These are phyloP conservation scores for Fraxinus platypoda DNA, from an alignment of 305 asterid species.

Conservation along the genomic window DNA sequence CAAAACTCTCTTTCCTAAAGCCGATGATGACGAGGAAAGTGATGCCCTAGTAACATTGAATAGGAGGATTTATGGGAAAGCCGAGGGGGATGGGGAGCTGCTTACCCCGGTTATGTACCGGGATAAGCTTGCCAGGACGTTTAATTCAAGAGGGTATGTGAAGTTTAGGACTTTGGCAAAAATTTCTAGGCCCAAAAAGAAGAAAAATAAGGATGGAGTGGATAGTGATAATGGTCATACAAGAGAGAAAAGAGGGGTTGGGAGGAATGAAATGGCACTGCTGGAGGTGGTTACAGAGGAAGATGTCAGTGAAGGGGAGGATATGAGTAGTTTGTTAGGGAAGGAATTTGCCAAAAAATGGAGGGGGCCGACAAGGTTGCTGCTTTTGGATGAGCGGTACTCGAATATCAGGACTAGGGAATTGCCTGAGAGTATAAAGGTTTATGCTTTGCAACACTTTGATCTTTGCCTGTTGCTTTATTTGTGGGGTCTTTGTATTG, in stretches of 20 bases:
- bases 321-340: slow-evolving; percentile 63
- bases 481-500: background rate
- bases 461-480: slow-evolving; percentile 15
- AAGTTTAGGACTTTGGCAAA: slow-evolving; percentile 76
- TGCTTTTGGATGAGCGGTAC: slow-evolving; percentile 64
- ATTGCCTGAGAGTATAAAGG: slow-evolving; percentile 85
- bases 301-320: slow-evolving; percentile 34
- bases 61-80: slow-evolving; percentile 47
- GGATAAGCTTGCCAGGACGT: slow-evolving; percentile 60
- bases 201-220: slow-evolving; percentile 37
- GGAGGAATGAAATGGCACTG: slow-evolving; percentile 48
- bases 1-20: slow-evolving; percentile 32
- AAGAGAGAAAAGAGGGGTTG: slow-evolving; percentile 35
- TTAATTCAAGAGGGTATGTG: slow-evolving; percentile 66
- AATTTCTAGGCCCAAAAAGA: slow-evolving; percentile 68
- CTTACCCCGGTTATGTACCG: slow-evolving; percentile 63
- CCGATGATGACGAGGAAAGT: background rate
- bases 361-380: slow-evolving; percentile 83
- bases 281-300: slow-evolving; percentile 62
- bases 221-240: slow-evolving; percentile 14
- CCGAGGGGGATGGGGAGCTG: slow-evolving; percentile 71
- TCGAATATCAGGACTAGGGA: slow-evolving; percentile 48
- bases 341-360: slow-evolving; percentile 51
- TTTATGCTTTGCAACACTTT: slow-evolving; percentile 26
- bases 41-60: slow-evolving; percentile 18